phyloP scores from a whole-genome alignment of 208 protist species.

The Kentomonas sorsogonicus region DNA sequence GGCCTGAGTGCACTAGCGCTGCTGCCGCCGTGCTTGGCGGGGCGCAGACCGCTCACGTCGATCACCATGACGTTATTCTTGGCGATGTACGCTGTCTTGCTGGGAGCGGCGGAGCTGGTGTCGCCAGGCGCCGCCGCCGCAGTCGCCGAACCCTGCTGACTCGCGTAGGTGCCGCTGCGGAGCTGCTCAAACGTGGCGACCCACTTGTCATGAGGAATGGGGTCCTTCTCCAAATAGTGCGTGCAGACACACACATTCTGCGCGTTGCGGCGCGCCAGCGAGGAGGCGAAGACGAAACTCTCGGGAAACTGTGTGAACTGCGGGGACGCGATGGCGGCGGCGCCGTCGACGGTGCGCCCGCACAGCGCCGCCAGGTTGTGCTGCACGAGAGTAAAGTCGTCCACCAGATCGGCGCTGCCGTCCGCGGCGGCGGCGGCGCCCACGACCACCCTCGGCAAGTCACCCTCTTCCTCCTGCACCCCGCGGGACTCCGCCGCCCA shows the following conservation, averaged over 20 bases:
- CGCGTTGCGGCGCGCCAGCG: constrained; percentile 14
- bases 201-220: neutral
- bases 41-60: constrained; percentile 37
- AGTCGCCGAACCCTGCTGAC: too few species aligned
- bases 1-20: too few species aligned
- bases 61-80: constrained; percentile 31
- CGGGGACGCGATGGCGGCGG: neutral
- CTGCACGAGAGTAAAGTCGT: constrained; percentile 3
- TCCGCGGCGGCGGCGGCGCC: constrained; percentile 1
- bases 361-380: constrained; percentile 1
- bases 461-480: constrained; percentile 3
- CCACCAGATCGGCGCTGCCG: constrained; percentile 8
- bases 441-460: neutral
- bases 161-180: neutral
- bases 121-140: neutral
- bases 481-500: too few species aligned
- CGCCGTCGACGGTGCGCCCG: too few species aligned
- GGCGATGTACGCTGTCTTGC: too few species aligned
- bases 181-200: neutral
- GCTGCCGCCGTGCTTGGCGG: constrained; percentile 17
- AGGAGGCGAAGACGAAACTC: constrained; percentile 30
- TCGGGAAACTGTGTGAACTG: neutral
- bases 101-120: too few species aligned
- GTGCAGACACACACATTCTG: constrained; percentile 51
- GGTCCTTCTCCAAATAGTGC: constrained; percentile 41